Evolutionary conservation across 176 grass and related monocot species (phyloP), one percentile per base, ranked within the genome.

Genomic region (Rhynchospora pubera): DNA sequence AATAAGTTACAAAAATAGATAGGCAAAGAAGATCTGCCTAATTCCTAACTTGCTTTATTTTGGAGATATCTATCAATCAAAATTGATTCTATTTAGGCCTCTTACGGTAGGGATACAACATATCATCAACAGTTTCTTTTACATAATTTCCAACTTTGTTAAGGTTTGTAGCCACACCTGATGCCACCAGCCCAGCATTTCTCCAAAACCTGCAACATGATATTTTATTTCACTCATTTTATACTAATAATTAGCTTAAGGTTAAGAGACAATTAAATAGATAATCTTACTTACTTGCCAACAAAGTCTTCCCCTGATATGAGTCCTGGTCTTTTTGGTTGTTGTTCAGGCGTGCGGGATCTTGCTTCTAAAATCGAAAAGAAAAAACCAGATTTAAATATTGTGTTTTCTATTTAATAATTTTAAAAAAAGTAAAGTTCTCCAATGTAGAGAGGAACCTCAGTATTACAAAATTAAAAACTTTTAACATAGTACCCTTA

Each of bases 181-280:
- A 92, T 15, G 92, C 92, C 79, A 98, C 95, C 79, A 98, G 81
- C 15, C 89, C 90, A 8, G 87, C 81, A 88, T 92, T 98, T 80
- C 92, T 87, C 26, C 87, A 86, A 89, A 98, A 93, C 84, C 95
- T 98, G 89, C 73, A 85, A 78, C 79, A 77, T 77, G 65, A 53
- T 15, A 60, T 57, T 18, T 2, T 10, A 45, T 26, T 18, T 52
- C 5, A 39, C 62, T 78, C 59, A 43, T 55, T 21, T 59, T 63
- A 3, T 85, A 79, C 34, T 18, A 79, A 79, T 46, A 63, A 56
- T 34, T 0, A 14, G 46, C n/a, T 69, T 13, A 0, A 8, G 13
- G 58, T 26, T 68, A 22, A 2, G 11, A 62, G 0, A 58, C 30
- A 84, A 52, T 46, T 22, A 52, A 83, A 88, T 16, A 50, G 56